Base-by-base conservation (phyloP, 805 yeast species). In the Alloascoidea hylecoeti region DNA sequence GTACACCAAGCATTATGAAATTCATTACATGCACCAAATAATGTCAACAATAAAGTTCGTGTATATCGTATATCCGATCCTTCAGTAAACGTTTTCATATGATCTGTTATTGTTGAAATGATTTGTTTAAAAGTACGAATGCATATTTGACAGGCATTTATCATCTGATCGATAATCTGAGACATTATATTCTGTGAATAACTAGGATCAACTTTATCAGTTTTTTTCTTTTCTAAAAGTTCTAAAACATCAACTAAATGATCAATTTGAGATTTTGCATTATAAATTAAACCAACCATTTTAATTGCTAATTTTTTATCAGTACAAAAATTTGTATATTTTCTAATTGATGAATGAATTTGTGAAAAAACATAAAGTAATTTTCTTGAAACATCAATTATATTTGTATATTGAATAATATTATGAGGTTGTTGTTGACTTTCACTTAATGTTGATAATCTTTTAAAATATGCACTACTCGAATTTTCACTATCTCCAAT, bases 401-500 rank as follows among this genome's bases (percentile, higher is more conserved):
- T 44, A 37, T 49, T 51, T 35, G 34, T 36, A 38, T 38, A 44
- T 37, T 18, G 43, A 15, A 35, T 42, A 42, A 47, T 12, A 39
- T 39, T 42, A 14, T 36, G 17, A 3, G 53, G 49, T 4, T 48
- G 49, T 33, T 40, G 47, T 37, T 39, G 50, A 18, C 56, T 63
- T 41, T 78, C 86, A 6, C 75, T 78, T 13, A 79, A 52, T 0
- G 79, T 73, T 0, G 84, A 75, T 32, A 78, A 53, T 42, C 85
- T 62, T 47, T 77, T 64, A 55, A 76, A 75, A 49, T 75, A 76
- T 16, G 81, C 83, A 16, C 71, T 72, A 30, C 72, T 70, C 46
- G 66, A 71, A 33, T 61, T 68, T 35, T 67, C 72, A 2, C 64
- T 55, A 38, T 63, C 66, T 14, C 5, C 17, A 48, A 36, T 2